Conservation (phyloP, 2,329 filamentous ascomycete species). For the Botrytis fragariae region DNA sequence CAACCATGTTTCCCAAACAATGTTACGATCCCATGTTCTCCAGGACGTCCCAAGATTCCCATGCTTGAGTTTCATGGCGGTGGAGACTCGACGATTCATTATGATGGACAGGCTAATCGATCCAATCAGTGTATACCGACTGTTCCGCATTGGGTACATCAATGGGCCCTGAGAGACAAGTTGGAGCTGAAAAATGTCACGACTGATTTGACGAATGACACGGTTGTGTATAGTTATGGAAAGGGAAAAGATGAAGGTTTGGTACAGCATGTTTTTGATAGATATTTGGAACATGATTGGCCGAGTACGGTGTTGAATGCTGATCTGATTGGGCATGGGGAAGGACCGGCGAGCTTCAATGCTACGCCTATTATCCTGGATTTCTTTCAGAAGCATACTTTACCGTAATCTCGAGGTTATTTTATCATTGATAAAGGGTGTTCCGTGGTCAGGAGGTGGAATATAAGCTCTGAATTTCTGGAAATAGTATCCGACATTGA, state of each 20-base stretch:
- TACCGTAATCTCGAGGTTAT: neutral
- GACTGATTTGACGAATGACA: slow-evolving; percentile 4
- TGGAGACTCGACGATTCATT: slow-evolving; percentile 47
- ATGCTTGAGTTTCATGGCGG: slow-evolving; percentile 53
- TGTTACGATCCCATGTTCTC: slow-evolving; percentile 41
- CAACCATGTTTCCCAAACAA: slow-evolving; percentile 40
- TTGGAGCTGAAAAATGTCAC: slow-evolving; percentile 17
- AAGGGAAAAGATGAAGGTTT: slow-evolving; percentile 15
- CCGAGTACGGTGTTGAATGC: slow-evolving; percentile 22
- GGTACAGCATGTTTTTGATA: slow-evolving; percentile 23
- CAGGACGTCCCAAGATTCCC: slow-evolving; percentile 41
- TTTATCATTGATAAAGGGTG: neutral
- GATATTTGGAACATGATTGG: slow-evolving; percentile 22
- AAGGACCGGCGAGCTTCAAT: slow-evolving; percentile 18
- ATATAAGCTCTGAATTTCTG: too few relatives aligned
- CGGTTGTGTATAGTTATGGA: slow-evolving; percentile 21
- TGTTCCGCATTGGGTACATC: slow-evolving; percentile 38
- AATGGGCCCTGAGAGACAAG: slow-evolving; percentile 22
- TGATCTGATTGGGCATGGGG: slow-evolving; percentile 11
- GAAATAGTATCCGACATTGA: too few relatives aligned
- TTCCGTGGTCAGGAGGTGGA: neutral
- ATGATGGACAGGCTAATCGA: slow-evolving; percentile 43
- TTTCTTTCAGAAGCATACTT: slow-evolving; percentile 18
- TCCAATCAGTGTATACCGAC: slow-evolving; percentile 45
- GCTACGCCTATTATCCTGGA: slow-evolving; percentile 22